Base-by-base conservation (phyloP, 176 grass and related monocot genomes). In the Musa schizocarpa region DNA sequence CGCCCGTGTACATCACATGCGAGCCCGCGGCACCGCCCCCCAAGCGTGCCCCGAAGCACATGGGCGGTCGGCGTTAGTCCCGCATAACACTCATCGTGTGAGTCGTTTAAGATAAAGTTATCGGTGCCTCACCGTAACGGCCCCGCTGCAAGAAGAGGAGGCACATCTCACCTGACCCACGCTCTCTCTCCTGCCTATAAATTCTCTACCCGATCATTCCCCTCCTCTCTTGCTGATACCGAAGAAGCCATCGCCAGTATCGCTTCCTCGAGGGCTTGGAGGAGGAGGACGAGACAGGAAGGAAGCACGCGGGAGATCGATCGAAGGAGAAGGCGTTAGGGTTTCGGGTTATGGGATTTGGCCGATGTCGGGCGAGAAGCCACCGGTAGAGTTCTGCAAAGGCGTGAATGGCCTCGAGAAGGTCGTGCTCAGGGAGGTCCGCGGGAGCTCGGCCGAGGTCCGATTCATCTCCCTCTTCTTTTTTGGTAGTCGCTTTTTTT, bases 341-440 rank as follows among this genome's bases (percentile, higher is more conserved):
- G 14, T 51, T 70, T 51, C 17, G 19, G 68, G 68, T 70, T 70
- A 70, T 70, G 68, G 68, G 68, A 70, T 25, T 70, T 55, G 72
- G 72, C 11, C 23, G 72, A 74, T 74, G 72, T 22, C 22, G 53
- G 53, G 6, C 22, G 71, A 74, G 22, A 56, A 74, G 63, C 65
- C 50, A n/a, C 74, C 84, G 12, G 77, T 93, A n/a, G 78, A 82
- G 80, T 71, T 9, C 13, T 81, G 86, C 72, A 89, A 85, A 85
- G 94, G 90, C 25, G 76, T 56, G n/a, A 93, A 93, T 75, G 94
- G 86, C 27, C 86, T 98, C 69, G 95, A 98, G 10, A 98, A 89
- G 84, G 84, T 98, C 59, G 76, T 98, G 49, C 90, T 98, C 69
- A 79, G 86, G 19, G 90, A 93, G 76, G 84, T 83, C 65, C 64